Base-by-base conservation (phyloP, 2,329 filamentous ascomycete species). In the Trichoderma endophyticum region DNA sequence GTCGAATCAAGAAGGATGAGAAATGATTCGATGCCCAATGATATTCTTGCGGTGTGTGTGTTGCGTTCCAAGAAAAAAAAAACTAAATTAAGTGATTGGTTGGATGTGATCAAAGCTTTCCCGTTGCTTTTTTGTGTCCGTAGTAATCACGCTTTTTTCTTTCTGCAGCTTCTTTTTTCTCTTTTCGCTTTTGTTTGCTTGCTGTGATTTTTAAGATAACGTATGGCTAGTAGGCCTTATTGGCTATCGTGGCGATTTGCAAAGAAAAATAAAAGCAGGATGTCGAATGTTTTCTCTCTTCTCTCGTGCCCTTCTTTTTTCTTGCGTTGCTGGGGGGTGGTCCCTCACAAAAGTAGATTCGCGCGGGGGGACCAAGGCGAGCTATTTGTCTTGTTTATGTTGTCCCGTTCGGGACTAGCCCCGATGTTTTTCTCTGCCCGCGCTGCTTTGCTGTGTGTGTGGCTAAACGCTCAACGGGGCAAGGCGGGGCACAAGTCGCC, bases 321-420 rank as follows among this genome's bases (percentile, higher is more conserved):
- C 4, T 30, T 24, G n/a, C 11, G 48, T 54, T 54, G 48, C 48
- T 54, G 57, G 57, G 56, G 18, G 28, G 18, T 21, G 21, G 11
- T 24, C 48, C 9, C 48, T 54, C 48, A 24, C 48, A 54, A 54
- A 54, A 54, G 48, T 54, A 63, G 39, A 30, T 65, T 59, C 60
- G 61, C 61, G 61, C 30, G 43, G 60, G 60, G 60, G 60, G 60
- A 65, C 14, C 48, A 36, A 71, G 62, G 34, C 56, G 56, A 56
- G 43, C 56, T 68, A 60, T 72, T 63, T 71, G 71, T 73, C 71
- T 73, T 73, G 71, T 73, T 73, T 73, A 73, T 73, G 68, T 71
- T 71, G 67, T 71, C 63, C 54, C n/a, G 18, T 65, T 72, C 69
- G 36, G 71, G 71, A 69, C 59, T 70, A 70, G 69, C 12, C 64